Evolutionary conservation across 805 yeast species (phyloP), one percentile per base, ranked within the genome.

Genomic region (Sugiyamaella boreocaroliniensis): DNA sequence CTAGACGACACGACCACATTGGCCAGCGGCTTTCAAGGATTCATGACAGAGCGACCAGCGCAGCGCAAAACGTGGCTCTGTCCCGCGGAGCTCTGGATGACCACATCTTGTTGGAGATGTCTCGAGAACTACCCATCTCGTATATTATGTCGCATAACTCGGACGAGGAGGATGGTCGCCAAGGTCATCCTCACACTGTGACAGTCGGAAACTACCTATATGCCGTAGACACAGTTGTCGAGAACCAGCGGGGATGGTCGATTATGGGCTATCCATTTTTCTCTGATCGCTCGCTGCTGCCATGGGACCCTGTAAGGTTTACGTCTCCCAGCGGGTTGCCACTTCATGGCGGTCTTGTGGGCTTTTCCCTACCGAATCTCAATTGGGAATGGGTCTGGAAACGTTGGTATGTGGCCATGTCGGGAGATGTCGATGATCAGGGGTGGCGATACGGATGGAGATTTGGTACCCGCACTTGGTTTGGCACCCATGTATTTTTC

Each of bases 361-460:
- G 60, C 12, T 70, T 65, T 50, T 68, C 73, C 14, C 63, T 80
- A 12, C 86, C 86, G 1, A 84, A 79, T 56, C 70, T 77, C 19
- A 67, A 73, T 43, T 84, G 89, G 89, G 62, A 66, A 51, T 84
- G 89, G 89, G 64, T 64, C 9, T 84, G 89, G 89, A 73, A 73
- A 12, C 71, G 74, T 51, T 86, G 95, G 95, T 83, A 81, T 60
- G 83, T 85, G 2, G 74, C 83, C 54, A 83, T 87, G 92, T 63
- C 69, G 4, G 68, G 70, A 42, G 89, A 85, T 61, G 85, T 80
- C 18, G 95, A 86, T 65, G 90, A 85, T 60, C 86, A 83, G 61
- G 95, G 95, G n/a, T 86, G 95, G 95, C 64, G 76, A 32, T 87
- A 86, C 62, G 74, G 85, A 53, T 71, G 78, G 68, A 58, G 74